Conservation (phyloP, 176 grass and related monocot species). For the Paspalum notatum region DNA sequence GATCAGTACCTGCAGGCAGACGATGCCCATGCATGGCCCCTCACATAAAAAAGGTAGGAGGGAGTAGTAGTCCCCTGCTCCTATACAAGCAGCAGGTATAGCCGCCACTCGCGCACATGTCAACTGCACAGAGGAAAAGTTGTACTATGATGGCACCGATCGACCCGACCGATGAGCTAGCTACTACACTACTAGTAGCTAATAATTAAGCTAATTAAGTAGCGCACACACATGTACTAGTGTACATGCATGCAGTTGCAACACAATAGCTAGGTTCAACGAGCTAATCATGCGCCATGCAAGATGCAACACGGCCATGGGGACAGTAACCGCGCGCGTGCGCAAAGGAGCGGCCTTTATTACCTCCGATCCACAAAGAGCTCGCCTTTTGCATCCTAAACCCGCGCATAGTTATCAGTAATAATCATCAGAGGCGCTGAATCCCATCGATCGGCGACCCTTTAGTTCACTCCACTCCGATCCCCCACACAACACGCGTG, state of each 20-base stretch:
- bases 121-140: no score
- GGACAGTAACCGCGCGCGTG: constrained; percentile 40
- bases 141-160: no score
- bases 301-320: neutral
- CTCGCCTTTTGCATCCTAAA: constrained; percentile 31
- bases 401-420: neutral
- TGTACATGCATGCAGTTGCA: neutral
- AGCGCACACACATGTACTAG: neutral
- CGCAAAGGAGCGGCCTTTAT: constrained; percentile 41
- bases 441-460: neutral
- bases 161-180: no score
- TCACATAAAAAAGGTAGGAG: no score
- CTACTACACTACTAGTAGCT: no score
- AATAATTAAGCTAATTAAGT: no score
- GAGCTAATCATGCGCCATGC: constrained; percentile 33
- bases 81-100: no score
- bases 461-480: neutral
- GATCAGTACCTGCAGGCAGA: no score
- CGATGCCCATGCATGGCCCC: no score
- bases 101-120: no score
- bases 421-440: constrained; percentile 41
- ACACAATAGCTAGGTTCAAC: constrained; percentile 5
- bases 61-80: no score
- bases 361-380: constrained; percentile 26
- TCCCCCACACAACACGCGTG: no score